Evolutionary conservation across 2,329 filamentous ascomycete species (phyloP), one percentile per base, ranked within the genome.

Genomic region (Fusarium buxicola): DNA sequence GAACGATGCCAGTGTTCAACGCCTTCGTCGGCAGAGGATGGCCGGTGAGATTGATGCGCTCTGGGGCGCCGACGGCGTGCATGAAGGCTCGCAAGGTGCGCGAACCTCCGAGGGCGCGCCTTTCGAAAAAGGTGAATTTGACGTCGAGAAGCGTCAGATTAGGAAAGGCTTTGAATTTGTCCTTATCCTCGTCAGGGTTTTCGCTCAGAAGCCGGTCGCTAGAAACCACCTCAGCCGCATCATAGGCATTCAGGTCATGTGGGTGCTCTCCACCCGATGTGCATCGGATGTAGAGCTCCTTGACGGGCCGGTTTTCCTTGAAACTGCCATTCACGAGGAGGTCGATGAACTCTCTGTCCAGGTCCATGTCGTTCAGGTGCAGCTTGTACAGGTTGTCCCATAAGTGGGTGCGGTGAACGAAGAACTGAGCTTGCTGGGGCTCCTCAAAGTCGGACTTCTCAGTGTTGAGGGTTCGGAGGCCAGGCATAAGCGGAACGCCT

Each of bases 101-200:
- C 5, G 60, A 63, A 6, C 60, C 60, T 7, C 8, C 21, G 2
- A 34, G n/a, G 1, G 55, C 30, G 9, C 60, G 60, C 2, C 12
- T 7, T 3, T 31, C 27, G 3, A 47, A 52, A 6, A 16, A 55
- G 1, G 55, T 52, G 8, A 65, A 45, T 3, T 15, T 27, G 11
- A 63, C 18, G 9, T 57, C 38, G 15, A 63, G 60, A 1, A 41
- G 5, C 1, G 30, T 32, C 1, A 63, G 60, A 2, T 65, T 52
- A 5, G 60, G 40, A n/a, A 63, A 63, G 3, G 61, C 56, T 8
- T 38, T 34, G n/a, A 63, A 63, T 18, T 48, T 60, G 18, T 30
- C 28, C 30, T 61, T 65, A 5, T 63, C 58, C 7, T 40, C 10
- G 3, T 63, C 50, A 2, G 35, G 50, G 4, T 61, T 28, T 10